Percentiles rank a stretch among this genome's conserved stretches.
Evolutionary conservation across 805 yeast genomes (phyloP).

Genomic region (Teunomyces tritomae): DNA sequence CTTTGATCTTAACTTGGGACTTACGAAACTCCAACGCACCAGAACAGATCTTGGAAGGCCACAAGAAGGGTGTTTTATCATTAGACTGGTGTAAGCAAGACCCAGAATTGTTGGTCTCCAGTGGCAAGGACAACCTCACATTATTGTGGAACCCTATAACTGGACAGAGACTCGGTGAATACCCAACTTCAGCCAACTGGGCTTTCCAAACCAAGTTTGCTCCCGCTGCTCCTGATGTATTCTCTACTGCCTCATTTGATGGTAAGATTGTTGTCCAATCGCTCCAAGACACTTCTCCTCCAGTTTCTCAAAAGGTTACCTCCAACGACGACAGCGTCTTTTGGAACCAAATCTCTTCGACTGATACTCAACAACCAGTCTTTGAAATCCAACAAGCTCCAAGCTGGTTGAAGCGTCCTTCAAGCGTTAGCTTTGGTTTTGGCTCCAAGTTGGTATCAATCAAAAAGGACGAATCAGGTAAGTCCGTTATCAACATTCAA

Average conservation of each 20-base stretch:
- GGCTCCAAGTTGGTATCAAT: constrained; percentile 83
- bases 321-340: constrained; percentile 68
- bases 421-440: constrained; percentile 81
- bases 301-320: constrained; percentile 43
- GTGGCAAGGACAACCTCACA: constrained; percentile 89
- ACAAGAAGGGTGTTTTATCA: constrained; percentile 82
- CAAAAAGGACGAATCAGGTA: constrained; percentile 34
- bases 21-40: constrained; percentile 93
- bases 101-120: constrained; percentile 72
- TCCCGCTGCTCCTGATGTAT: constrained; percentile 81
- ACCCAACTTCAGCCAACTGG: constrained; percentile 93
- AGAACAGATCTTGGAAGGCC: constrained; percentile 70
- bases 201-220: constrained; percentile 86
- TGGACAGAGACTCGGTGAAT: constrained; percentile 74
- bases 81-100: constrained; percentile 93
- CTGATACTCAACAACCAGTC: constrained; percentile 71
- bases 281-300: constrained; percentile 78
- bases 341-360: constrained; percentile 74
- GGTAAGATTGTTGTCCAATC: constrained; percentile 80
- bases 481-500: constrained; percentile 42
- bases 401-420: constrained; percentile 75
- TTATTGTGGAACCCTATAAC: constrained; percentile 85
- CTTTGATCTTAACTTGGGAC: constrained; percentile 89
- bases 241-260: constrained; percentile 86
- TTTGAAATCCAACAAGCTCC: constrained; percentile 81